Conservation (phyloP, 257 asterid genomes). For the Ophiorrhiza pumila region DNA sequence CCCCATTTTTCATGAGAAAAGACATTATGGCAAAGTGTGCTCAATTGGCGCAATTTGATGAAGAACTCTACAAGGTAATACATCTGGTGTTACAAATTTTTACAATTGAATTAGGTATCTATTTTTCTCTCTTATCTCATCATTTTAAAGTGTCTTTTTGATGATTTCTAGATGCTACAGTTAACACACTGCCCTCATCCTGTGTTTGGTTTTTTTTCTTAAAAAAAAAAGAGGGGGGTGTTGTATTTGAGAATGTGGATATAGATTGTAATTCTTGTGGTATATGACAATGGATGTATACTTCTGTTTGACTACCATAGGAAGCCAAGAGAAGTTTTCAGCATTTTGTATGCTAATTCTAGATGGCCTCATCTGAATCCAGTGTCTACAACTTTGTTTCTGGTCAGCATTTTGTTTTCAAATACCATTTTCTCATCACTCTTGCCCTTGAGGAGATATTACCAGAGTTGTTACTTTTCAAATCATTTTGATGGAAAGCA, state of each 20-base stretch:
- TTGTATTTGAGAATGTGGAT: too few relatives aligned
- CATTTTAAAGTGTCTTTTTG: neutral
- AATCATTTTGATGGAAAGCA: neutral
- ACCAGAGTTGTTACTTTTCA: neutral
- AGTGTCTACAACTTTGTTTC: neutral
- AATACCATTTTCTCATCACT: neutral
- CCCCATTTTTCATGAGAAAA: constrained; percentile 92
- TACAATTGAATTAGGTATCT: neutral
- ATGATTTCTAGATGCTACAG: too few relatives aligned
- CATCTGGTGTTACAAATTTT: constrained; percentile 4
- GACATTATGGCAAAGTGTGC: constrained; percentile 94
- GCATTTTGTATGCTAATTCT: neutral
- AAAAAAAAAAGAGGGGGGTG: too few relatives aligned
- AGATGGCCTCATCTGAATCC: neutral
- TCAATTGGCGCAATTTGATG: constrained; percentile 89
- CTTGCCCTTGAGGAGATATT: neutral
- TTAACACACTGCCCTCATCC: too few relatives aligned
- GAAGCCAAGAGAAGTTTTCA: neutral
- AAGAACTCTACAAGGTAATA: constrained; percentile 89
- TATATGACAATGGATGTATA: too few relatives aligned
- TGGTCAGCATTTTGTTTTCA: neutral
- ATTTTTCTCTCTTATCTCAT: neutral
- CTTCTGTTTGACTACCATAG: too few relatives aligned
- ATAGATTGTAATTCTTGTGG: too few relatives aligned
- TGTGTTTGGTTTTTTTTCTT: neutral